Percentiles rank a stretch among this genome's conserved stretches.
Evolutionary conservation across 208 protist genomes (phyloP).

Genomic region (Porcisia deanei): DNA sequence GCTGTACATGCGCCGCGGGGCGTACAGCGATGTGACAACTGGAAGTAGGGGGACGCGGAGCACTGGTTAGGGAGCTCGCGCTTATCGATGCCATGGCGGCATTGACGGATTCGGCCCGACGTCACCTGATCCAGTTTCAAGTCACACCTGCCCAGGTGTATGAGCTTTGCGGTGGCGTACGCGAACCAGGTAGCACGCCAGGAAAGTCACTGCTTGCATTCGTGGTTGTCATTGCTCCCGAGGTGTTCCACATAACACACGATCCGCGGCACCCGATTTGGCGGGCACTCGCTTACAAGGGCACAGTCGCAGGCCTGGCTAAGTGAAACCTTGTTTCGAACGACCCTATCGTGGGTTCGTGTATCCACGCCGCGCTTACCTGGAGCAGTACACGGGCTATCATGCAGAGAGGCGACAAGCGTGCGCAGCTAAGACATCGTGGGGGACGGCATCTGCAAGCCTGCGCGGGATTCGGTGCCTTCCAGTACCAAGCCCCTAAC

Average conservation of each 20-base stretch:
- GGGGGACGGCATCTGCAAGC: too few species aligned
- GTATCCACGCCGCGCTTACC: background rate
- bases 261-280: background rate
- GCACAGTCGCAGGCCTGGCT: conserved; percentile 40
- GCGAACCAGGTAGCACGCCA: conserved; percentile 31
- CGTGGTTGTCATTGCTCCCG: conserved; percentile 12
- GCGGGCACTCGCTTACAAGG: conserved; percentile 29
- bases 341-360: background rate
- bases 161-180: conserved; percentile 14
- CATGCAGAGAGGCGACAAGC: background rate
- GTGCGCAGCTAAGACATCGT: background rate
- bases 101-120: conserved; percentile 21
- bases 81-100: conserved; percentile 22
- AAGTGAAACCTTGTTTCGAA: conserved; percentile 23
- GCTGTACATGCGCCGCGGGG: conserved; percentile 25
- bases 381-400: background rate
- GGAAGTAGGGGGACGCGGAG: conserved; percentile 36
- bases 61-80: conserved; percentile 30
- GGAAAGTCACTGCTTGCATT: conserved; percentile 42
- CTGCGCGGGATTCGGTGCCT: background rate
- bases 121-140: conserved; percentile 17
- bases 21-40: conserved; percentile 31
- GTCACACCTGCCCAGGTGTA: conserved; percentile 15
- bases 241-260: conserved; percentile 29
- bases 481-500: too few species aligned